Base-by-base conservation (phyloP, 179 eudicot genomes). In the Drosera spatulata region DNA sequence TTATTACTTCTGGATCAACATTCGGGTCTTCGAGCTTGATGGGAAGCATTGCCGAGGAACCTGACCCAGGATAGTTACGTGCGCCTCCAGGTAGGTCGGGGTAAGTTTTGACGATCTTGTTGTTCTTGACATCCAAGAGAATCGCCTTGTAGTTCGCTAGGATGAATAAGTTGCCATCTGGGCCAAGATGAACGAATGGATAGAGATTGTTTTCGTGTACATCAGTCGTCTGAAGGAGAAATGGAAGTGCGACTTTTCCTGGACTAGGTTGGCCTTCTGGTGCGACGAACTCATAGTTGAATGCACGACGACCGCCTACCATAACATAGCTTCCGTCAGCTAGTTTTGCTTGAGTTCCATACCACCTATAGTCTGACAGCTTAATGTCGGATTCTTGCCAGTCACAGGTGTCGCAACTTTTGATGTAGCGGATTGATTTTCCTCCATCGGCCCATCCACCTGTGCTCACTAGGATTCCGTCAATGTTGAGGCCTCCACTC, bases 41-140 rank as follows among this genome's bases (percentile, higher is more conserved):
- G 2, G 97, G 85, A 47, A 94, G 84, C 59, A 90, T 79, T 1
- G 85, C 82, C 0, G 95, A 66, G 68, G 64, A 50, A 3, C 75
- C 99, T 0, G 99, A 90, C 2, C 85, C 80, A 0, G 99, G 99
- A 68, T 87, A 94, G 85, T 85, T 94, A 0, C 97, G 77, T 4
- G 66, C 89, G 58, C 95, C 95, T 11, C 79, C 79, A 0, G 82
- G 74, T 11, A 94, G 15, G 38, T 60, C 76, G 0, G 97, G 97
- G 68, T 81, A 79, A 33, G 52, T 62, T 0, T 72, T 70, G 50
- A 86, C 66, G 42, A 75, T 56, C 56, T 44, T 55, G 48, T 79
- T 84, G 54, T 71, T 65, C 1, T 41, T 40, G 3, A 86, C 86
- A 60, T 83, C 69, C 4, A 94, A 15, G 12, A 87, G 65, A 62